These are phyloP conservation scores for Stenogyne calaminthoides DNA, from an alignment of 305 asterid species.

Conservation along the genomic window DNA sequence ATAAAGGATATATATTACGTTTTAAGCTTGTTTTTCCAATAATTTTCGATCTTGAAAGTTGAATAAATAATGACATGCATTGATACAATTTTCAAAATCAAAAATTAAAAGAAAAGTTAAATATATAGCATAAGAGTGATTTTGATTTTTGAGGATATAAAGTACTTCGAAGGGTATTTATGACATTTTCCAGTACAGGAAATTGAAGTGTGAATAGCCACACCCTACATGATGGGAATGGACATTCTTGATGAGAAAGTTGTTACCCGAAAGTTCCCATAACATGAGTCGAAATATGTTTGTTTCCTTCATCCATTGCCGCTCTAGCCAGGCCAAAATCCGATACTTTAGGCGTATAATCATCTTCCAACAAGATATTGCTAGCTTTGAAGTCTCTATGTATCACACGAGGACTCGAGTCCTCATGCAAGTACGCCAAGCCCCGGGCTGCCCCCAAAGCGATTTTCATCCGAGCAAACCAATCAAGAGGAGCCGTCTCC, in stretches of 20 bases:
- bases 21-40: too few species aligned
- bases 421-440: slow-evolving; percentile 90
- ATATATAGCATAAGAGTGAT: too few species aligned
- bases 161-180: too few species aligned
- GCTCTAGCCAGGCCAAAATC: slow-evolving; percentile 94
- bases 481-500: slow-evolving; percentile 69
- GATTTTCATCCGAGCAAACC: slow-evolving; percentile 82
- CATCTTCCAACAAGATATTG: slow-evolving; percentile 80
- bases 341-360: slow-evolving; percentile 86
- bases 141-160: not conserved
- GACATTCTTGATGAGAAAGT: not conserved
- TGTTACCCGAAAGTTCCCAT: slow-evolving; percentile 96
- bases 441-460: slow-evolving; percentile 94
- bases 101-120: too few species aligned
- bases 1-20: too few species aligned
- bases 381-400: slow-evolving; percentile 96
- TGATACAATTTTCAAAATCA: too few species aligned
- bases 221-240: not conserved
- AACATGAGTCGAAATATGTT: slow-evolving; percentile 83
- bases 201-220: not conserved
- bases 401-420: slow-evolving; percentile 94
- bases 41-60: too few species aligned
- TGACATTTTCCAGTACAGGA: not conserved
- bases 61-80: too few species aligned
- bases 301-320: slow-evolving; percentile 75